phyloP scores from a whole-genome alignment of 169 alveolate genomes.

The Cryptosporidium tyzzeri region DNA sequence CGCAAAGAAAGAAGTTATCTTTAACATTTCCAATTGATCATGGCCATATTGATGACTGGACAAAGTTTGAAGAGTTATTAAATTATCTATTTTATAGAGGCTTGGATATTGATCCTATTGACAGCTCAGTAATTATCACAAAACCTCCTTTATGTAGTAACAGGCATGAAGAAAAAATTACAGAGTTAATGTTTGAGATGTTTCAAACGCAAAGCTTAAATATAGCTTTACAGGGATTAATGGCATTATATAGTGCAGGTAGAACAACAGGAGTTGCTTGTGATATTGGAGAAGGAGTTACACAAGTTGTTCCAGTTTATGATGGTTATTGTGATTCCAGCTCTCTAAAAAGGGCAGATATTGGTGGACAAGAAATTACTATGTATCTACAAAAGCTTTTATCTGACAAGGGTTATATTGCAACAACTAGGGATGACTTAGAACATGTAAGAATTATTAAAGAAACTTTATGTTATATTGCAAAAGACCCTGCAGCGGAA shows the following conservation, averaged over 20 bases:
- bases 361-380: constrained; percentile 89
- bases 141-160: constrained; percentile 81
- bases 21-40: constrained; percentile 82
- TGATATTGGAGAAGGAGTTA: constrained; percentile 90
- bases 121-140: constrained; percentile 80
- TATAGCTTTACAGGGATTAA: constrained; percentile 86
- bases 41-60: constrained; percentile 85
- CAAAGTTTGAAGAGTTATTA: constrained; percentile 80
- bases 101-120: constrained; percentile 77
- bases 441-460: constrained; percentile 83
- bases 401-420: constrained; percentile 84
- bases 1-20: constrained; percentile 75
- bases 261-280: constrained; percentile 88
- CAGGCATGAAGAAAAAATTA: constrained; percentile 81
- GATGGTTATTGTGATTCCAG: constrained; percentile 89
- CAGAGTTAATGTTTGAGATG: constrained; percentile 88
- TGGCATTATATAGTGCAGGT: constrained; percentile 90
- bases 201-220: constrained; percentile 84
- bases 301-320: constrained; percentile 89
- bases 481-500: constrained; percentile 85
- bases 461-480: constrained; percentile 87
- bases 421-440: constrained; percentile 85
- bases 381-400: constrained; percentile 86
- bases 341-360: constrained; percentile 84
- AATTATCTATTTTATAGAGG: constrained; percentile 75